Conservation (phyloP, 306 rosid species). For the Prunus dulcis region DNA sequence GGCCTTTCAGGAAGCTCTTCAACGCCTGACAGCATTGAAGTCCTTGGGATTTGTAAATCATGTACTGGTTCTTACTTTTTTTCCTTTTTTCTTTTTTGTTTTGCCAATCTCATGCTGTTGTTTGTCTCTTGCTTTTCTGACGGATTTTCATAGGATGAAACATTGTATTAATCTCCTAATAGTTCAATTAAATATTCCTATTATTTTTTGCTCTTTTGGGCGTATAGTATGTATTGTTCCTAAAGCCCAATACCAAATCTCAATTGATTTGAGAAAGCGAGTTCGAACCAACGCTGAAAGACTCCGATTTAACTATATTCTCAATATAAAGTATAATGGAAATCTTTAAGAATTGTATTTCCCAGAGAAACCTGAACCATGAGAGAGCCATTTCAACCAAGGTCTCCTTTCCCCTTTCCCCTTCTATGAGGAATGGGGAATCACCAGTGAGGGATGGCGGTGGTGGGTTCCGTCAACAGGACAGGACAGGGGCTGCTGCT, state of each 20-base stretch:
- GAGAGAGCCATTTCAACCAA: too few species aligned
- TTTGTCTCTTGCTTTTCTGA: background rate
- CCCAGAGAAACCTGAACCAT: too few species aligned
- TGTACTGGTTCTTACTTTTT: background rate
- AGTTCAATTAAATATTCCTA: background rate
- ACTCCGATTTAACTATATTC: too few species aligned
- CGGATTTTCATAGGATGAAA: background rate
- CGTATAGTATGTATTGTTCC: background rate
- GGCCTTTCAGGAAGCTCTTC: constrained; percentile 94
- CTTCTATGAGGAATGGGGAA: too few species aligned
- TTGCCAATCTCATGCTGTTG: background rate
- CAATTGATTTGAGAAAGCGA: background rate
- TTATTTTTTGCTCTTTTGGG: background rate
- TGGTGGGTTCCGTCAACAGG: too few species aligned
- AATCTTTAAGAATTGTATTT: too few species aligned
- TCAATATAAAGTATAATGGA: too few species aligned
- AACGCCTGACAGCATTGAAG: constrained; percentile 45
- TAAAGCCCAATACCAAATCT: too few species aligned
- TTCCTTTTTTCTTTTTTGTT: background rate
- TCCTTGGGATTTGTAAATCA: background rate
- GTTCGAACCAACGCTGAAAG: background rate
- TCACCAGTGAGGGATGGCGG: too few species aligned
- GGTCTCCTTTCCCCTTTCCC: too few species aligned
- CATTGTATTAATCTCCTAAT: background rate
- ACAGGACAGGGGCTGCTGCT: too few species aligned